Evolutionary conservation across 441 rosid genomes (phyloP).

Genomic region (Pelargonium australe): DNA sequence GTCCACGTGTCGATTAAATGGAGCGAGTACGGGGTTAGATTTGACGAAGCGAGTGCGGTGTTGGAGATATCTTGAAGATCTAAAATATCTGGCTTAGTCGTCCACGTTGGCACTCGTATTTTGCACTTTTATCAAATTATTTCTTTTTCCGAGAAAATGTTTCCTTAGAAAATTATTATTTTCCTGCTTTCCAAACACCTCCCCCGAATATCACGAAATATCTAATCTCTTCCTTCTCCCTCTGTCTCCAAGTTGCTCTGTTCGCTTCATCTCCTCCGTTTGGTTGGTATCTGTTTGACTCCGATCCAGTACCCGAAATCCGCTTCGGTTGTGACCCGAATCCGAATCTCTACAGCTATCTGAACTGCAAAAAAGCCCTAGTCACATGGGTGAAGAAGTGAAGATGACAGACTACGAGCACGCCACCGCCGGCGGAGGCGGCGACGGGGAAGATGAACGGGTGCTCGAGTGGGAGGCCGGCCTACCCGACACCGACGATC

Average conservation of each 20-base stretch:
- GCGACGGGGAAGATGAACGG: constrained; percentile 46
- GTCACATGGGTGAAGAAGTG: constrained; percentile 70
- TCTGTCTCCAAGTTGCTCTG: neutral
- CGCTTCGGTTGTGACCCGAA: neutral
- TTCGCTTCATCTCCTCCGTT: neutral
- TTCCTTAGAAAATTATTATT: too few species aligned
- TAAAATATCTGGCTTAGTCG: constrained; percentile 66
- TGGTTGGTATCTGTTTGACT: constrained; percentile 6
- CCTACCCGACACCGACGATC: constrained; percentile 60
- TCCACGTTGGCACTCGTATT: constrained; percentile 74
- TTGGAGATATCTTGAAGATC: neutral
- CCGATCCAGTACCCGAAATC: constrained; percentile 12
- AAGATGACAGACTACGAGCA: constrained; percentile 48
- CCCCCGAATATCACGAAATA: constrained; percentile 8
- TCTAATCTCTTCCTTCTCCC: neutral
- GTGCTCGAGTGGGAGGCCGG: constrained; percentile 85
- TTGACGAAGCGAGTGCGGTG: neutral
- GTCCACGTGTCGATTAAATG: neutral
- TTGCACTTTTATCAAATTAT: constrained; percentile 39
- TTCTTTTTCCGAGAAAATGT: constrained; percentile 14
- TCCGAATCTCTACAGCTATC: neutral
- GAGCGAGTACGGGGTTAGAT: neutral
- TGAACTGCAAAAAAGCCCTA: constrained; percentile 5
- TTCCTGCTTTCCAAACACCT: neutral
- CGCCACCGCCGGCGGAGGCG: constrained; percentile 18